Evolutionary conservation across 495 filamentous ascomycete genomes (phyloP).

Genomic region (Amphirosellinia nigrospora): DNA sequence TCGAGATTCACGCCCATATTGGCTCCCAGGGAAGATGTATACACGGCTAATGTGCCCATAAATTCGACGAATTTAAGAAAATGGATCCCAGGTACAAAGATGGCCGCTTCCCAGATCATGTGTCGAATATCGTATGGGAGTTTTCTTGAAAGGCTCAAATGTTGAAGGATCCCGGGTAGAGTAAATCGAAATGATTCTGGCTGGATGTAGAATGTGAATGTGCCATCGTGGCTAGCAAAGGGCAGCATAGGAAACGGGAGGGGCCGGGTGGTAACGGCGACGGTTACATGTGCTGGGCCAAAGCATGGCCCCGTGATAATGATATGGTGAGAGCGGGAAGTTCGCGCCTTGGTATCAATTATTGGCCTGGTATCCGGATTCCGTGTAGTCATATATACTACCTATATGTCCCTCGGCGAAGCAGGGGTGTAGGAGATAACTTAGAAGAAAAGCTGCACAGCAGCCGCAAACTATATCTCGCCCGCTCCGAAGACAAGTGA

Average conservation of each 20-base stretch:
- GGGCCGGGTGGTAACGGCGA: background rate
- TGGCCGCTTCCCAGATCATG: conserved; percentile 36
- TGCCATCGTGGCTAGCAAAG: conserved; percentile 14
- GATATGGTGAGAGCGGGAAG: background rate
- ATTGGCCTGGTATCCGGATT: too few relatives aligned
- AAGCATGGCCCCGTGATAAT: background rate
- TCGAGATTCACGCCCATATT: conserved; percentile 18
- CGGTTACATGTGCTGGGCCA: background rate
- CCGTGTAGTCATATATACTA: too few relatives aligned
- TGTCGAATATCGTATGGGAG: conserved; percentile 39
- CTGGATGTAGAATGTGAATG: background rate
- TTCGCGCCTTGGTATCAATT: background rate
- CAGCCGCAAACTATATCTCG: too few relatives aligned
- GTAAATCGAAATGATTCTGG: conserved; percentile 21
- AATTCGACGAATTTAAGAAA: conserved; percentile 43
- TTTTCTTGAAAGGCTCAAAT: conserved; percentile 31
- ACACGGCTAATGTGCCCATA: background rate
- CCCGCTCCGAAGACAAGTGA: too few relatives aligned
- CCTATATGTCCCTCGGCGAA: too few relatives aligned
- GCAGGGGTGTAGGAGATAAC: too few relatives aligned
- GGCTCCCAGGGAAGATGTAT: background rate
- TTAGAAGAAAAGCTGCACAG: too few relatives aligned
- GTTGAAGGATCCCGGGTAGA: conserved; percentile 27
- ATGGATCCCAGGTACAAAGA: conserved; percentile 40
- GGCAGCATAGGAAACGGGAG: background rate